phyloP scores from a whole-genome alignment of 345 rosid genomes.

The Physaria fendleri region DNA sequence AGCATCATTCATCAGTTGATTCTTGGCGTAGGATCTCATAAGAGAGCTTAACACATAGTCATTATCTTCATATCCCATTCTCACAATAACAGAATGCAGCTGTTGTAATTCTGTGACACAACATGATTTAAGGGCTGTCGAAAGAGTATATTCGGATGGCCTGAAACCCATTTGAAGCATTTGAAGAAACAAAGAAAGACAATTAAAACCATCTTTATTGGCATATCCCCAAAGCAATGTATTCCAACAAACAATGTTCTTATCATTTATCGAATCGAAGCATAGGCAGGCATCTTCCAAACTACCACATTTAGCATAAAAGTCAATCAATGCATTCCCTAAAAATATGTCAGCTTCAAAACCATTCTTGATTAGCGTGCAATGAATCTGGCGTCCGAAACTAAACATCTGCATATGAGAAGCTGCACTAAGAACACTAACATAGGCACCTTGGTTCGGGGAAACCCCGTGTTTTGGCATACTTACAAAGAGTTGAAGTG shows the following conservation, averaged over 20 bases:
- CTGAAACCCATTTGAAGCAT: constrained; percentile 52
- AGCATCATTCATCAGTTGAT: constrained; percentile 51
- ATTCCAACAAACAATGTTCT: constrained; percentile 81
- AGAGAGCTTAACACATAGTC: constrained; percentile 65
- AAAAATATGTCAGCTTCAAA: constrained; percentile 43
- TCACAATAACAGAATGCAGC: constrained; percentile 58
- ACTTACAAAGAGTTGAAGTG: constrained; percentile 38
- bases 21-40: constrained; percentile 57
- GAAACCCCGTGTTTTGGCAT: constrained; percentile 40
- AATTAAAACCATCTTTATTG: constrained; percentile 28
- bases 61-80: constrained; percentile 57
- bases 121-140: constrained; percentile 49
- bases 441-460: constrained; percentile 53
- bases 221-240: constrained; percentile 65
- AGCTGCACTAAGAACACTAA: constrained; percentile 43
- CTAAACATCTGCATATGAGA: constrained; percentile 28
- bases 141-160: constrained; percentile 73
- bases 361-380: constrained; percentile 38
- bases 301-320: constrained; percentile 56
- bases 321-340: constrained; percentile 70
- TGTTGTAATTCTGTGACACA: constrained; percentile 38
- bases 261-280: constrained; percentile 47
- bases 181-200: constrained; percentile 39
- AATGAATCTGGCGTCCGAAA: constrained; percentile 57
- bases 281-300: constrained; percentile 49